Evolutionary conservation across 2,329 filamentous ascomycete genomes (phyloP).

Genomic region (Capronia coronata): DNA sequence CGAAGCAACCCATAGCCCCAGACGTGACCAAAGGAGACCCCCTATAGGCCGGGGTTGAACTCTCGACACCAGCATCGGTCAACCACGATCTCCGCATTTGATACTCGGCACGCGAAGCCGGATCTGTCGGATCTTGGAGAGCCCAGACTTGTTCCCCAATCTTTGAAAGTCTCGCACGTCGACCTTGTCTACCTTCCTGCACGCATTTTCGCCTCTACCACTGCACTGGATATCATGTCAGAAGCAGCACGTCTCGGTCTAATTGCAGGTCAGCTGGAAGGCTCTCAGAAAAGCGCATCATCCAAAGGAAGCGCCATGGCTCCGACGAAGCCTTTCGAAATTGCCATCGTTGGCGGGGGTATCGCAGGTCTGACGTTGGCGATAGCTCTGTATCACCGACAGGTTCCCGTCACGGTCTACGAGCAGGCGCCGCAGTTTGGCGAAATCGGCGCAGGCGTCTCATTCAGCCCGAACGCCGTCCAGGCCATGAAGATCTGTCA

Average conservation of each 20-base stretch:
- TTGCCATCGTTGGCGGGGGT: conserved; percentile 33
- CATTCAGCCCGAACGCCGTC: conserved; percentile 45
- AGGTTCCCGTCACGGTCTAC: conserved; percentile 34
- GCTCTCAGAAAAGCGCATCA: background rate
- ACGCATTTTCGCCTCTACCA: background rate
- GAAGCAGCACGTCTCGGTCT: background rate
- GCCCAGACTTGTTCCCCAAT: no score
- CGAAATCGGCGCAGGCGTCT: conserved; percentile 49
- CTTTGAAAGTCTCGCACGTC: no score
- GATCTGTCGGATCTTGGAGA: no score
- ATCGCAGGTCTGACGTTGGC: conserved; percentile 30
- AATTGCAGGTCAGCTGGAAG: background rate
- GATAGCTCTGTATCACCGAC: conserved; percentile 27
- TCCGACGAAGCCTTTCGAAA: conserved; percentile 22
- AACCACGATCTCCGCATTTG: no score
- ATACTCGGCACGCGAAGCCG: no score
- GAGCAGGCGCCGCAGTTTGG: conserved; percentile 45
- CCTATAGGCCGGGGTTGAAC: no score
- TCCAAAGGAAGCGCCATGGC: background rate
- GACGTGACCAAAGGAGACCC: no score
- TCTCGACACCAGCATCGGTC: no score
- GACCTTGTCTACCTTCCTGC: no score
- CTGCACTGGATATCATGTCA: background rate
- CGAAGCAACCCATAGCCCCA: no score
- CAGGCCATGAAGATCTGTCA: conserved; percentile 45